Conservation (phyloP, 805 yeast genomes). For the Kuraishia floccosa region DNA sequence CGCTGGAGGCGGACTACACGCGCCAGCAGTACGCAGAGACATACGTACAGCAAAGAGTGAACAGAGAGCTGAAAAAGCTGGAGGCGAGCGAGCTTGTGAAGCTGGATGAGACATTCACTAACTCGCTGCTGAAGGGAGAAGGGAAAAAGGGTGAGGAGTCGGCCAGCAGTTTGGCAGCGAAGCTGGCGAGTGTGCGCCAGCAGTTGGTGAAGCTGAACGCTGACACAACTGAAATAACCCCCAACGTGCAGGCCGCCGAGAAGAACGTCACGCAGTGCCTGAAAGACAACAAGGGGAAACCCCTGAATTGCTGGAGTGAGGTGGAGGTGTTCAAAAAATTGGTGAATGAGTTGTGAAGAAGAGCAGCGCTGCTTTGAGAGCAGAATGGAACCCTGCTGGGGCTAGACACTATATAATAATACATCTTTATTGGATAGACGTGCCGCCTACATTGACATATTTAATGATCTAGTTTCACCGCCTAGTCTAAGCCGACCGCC, state of each 20-base stretch:
- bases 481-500: slow-evolving; percentile 54
- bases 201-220: slow-evolving; percentile 18
- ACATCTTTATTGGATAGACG: no score
- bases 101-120: slow-evolving; percentile 38
- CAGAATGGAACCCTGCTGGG: no score
- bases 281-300: slow-evolving; percentile 47
- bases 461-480: no score
- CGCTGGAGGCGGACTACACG: slow-evolving; percentile 59
- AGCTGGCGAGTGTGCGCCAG: slow-evolving; percentile 22
- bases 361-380: no score
- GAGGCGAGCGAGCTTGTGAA: slow-evolving; percentile 38
- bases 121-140: slow-evolving; percentile 23
- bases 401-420: no score
- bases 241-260: slow-evolving; percentile 35
- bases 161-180: slow-evolving; percentile 14
- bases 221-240: slow-evolving; percentile 17
- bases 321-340: slow-evolving; percentile 56
- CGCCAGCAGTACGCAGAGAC: slow-evolving; percentile 60
- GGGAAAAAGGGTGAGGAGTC: slow-evolving; percentile 17
- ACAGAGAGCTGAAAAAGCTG: slow-evolving; percentile 40
- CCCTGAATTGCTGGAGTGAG: slow-evolving; percentile 76
- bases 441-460: no score
- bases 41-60: slow-evolving; percentile 54
- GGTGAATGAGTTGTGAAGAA: slow-evolving; percentile 32
- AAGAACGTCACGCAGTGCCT: slow-evolving; percentile 46